These are phyloP conservation scores for Typha latifolia DNA, from an alignment of 176 grass and related monocot genomes.

Conservation along the genomic window DNA sequence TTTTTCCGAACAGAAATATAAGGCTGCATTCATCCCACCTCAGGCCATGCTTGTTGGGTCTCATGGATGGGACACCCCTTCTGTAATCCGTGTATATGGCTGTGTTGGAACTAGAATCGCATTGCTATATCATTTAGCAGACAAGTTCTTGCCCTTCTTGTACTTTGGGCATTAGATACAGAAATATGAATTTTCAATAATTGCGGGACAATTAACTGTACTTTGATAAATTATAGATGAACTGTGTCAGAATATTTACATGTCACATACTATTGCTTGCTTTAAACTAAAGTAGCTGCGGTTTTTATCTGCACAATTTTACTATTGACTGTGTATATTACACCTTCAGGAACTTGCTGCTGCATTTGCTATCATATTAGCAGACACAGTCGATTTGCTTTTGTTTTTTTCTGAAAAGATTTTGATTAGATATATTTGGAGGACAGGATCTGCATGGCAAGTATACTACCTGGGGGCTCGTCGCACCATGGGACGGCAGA, in stretches of 20 bases:
- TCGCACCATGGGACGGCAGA: conserved; percentile 48
- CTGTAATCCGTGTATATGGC: too few relatives aligned
- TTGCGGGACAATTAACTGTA: neutral
- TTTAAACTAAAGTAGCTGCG: neutral
- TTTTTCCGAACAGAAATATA: too few relatives aligned
- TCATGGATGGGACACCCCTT: too few relatives aligned
- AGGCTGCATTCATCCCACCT: too few relatives aligned
- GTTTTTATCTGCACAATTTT: neutral
- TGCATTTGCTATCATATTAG: neutral
- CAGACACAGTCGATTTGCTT: neutral
- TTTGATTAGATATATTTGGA: conserved; percentile 13
- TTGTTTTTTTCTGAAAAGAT: neutral
- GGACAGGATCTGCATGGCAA: conserved; percentile 25
- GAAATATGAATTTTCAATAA: neutral
- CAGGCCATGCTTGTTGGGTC: too few relatives aligned
- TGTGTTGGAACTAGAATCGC: too few relatives aligned
- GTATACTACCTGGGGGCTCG: conserved; percentile 34
- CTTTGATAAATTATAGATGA: neutral
- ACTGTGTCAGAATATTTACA: neutral
- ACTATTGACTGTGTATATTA: neutral
- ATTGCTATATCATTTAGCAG: too few relatives aligned
- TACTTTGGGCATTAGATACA: too few relatives aligned
- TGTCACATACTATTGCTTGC: neutral
- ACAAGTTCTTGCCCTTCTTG: too few relatives aligned
- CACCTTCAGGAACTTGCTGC: neutral